Percentiles rank a stretch among this genome's conserved stretches.
These are phyloP conservation scores for Shiraia bambusicola DNA, from an alignment of 2,329 filamentous ascomycete genomes.

Conservation along the genomic window DNA sequence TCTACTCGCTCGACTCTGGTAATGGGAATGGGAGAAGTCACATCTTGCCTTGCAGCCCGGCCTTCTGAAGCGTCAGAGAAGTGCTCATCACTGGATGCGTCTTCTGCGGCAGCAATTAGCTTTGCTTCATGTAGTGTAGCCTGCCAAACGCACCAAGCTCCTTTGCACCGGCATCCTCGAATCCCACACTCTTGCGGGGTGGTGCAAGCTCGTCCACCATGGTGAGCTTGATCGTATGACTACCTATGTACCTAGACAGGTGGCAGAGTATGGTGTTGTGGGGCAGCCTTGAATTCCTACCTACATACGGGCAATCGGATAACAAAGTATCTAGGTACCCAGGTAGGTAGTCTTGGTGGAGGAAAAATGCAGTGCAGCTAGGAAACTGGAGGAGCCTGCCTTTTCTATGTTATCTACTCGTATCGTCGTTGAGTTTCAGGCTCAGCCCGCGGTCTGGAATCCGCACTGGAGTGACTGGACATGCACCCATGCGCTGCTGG, in stretches of 20 bases:
- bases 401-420: conserved; percentile 11
- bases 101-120: conserved; percentile 24
- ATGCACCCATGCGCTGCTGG: conserved; percentile 9
- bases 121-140: not conserved
- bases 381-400: not conserved
- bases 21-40: conserved; percentile 58
- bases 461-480: conserved; percentile 5
- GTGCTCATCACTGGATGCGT: conserved; percentile 60
- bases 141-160: conserved; percentile 51
- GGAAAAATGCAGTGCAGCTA: conserved; percentile 19
- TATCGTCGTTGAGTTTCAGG: conserved; percentile 23
- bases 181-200: conserved; percentile 57
- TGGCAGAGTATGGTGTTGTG: not conserved
- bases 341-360: conserved; percentile 1
- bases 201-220: conserved; percentile 53
- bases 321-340: too few relatives aligned
- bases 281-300: not conserved
- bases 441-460: conserved; percentile 18
- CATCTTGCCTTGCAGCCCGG: conserved; percentile 44
- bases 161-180: conserved; percentile 59
- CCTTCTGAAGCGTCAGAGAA: conserved; percentile 68
- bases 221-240: conserved; percentile 7
- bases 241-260: not conserved
- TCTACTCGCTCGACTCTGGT: conserved; percentile 67
- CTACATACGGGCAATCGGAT: not conserved